Evolutionary conservation across 1,139 yeast species (phyloP).

Genomic region (Spathaspora jeffriesii): DNA sequence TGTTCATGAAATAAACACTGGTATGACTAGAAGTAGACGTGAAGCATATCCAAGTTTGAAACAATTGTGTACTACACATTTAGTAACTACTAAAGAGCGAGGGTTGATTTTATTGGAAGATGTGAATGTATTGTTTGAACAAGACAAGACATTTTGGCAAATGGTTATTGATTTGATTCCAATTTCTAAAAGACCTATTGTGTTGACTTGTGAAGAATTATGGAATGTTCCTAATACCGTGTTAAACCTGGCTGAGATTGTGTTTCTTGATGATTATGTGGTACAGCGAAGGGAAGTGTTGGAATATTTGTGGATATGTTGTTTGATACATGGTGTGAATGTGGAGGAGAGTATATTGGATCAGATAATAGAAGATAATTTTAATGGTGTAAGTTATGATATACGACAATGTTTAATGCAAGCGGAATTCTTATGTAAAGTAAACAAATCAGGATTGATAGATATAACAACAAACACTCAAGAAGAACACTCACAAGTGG

Average conservation of each 20-base stretch:
- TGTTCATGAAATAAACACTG: slow-evolving; percentile 80
- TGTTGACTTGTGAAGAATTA: slow-evolving; percentile 69
- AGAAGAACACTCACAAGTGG: not conserved
- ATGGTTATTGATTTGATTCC: slow-evolving; percentile 65
- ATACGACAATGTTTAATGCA: slow-evolving; percentile 54
- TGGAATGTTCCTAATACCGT: slow-evolving; percentile 55
- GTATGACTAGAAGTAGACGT: slow-evolving; percentile 70
- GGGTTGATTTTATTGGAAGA: slow-evolving; percentile 84
- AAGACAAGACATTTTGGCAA: slow-evolving; percentile 80
- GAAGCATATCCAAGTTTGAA: slow-evolving; percentile 66
- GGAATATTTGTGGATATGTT: slow-evolving; percentile 44
- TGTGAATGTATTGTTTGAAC: slow-evolving; percentile 79
- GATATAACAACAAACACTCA: not conserved
- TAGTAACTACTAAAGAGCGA: slow-evolving; percentile 55
- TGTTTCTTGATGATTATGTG: slow-evolving; percentile 24
- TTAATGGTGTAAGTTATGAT: slow-evolving; percentile 38
- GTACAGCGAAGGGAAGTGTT: slow-evolving; percentile 21
- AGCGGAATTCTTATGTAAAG: slow-evolving; percentile 59
- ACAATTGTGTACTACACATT: slow-evolving; percentile 84
- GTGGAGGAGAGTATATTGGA: slow-evolving; percentile 34
- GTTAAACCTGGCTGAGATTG: slow-evolving; percentile 39
- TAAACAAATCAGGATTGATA: slow-evolving; percentile 2
- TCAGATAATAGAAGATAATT: slow-evolving; percentile 24
- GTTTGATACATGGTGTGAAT: slow-evolving; percentile 34
- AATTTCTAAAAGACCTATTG: slow-evolving; percentile 75